Evolutionary conservation across 768 basidiomycete genomes (phyloP).

Genomic region (Megacollybia marginata): DNA sequence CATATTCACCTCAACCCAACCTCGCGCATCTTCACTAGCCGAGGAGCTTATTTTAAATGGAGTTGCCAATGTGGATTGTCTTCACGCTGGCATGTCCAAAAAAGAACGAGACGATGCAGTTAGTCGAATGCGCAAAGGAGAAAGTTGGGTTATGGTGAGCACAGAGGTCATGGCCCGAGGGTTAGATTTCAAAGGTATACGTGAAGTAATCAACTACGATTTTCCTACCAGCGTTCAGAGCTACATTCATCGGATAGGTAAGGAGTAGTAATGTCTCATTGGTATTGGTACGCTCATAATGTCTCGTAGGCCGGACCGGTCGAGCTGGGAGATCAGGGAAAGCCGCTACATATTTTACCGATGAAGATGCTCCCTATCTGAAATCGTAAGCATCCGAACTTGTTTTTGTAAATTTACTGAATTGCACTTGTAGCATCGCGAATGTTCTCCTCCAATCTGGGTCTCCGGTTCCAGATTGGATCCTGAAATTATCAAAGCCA

Average conservation of each 20-base stretch:
- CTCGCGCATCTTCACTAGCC: conserved; percentile 71
- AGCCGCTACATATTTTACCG: conserved; percentile 93
- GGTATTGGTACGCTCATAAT: conserved; percentile 2
- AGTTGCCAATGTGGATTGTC: conserved; percentile 75
- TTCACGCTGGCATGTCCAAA: conserved; percentile 86
- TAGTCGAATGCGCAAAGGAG: conserved; percentile 76
- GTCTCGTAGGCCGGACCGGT: conserved; percentile 74
- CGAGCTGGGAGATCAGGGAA: conserved; percentile 88
- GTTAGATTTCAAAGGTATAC: conserved; percentile 94
- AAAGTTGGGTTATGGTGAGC: conserved; percentile 92
- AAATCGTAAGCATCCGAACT: conserved; percentile 56
- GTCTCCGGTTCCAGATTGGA: conserved; percentile 89
- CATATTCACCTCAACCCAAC: conserved; percentile 87
- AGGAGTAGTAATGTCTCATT: conserved; percentile 10
- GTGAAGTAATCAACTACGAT: conserved; percentile 94
- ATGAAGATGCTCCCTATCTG: conserved; percentile 86
- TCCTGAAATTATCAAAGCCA: conserved; percentile 88
- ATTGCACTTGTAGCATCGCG: conserved; percentile 57
- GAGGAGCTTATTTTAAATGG: conserved; percentile 78
- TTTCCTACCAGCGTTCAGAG: conserved; percentile 94
- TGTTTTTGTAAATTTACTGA: background rate
- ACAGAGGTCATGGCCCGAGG: conserved; percentile 98
- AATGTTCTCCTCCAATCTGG: conserved; percentile 94
- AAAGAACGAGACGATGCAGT: conserved; percentile 86
- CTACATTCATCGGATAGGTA: conserved; percentile 93